Evolutionary conservation across 768 basidiomycete genomes (phyloP), one percentile per base, ranked within the genome.

Genomic region (Pulveroboletus ravenelii): DNA sequence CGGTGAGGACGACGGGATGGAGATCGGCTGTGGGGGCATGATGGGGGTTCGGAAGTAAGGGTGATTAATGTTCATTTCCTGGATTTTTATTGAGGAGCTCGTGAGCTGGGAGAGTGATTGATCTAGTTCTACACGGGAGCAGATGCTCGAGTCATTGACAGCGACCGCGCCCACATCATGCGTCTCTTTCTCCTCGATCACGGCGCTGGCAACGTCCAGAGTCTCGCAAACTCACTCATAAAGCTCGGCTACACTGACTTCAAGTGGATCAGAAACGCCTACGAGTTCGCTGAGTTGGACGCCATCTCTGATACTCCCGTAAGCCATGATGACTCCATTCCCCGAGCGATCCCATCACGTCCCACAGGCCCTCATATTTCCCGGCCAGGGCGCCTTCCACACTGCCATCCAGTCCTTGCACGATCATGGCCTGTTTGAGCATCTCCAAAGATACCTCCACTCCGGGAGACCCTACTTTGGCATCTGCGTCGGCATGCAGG

Each of bases 401-500:
- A 84, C 87, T 17, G 95, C 95, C 10, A 85, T 96, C 58, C 76
- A 78, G 43, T 84, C 88, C 50, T 82, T 99, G 45, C 70, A 72
- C 14, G 67, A 77, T 15, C 83, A 82, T 53, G 90, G 88, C 18
- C 79, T 94, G 51, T 77, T 88, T 32, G 80, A 88, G 55, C 93
- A 91, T 23, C 76, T 99, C 50, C 79, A 78, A 54, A 70, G 78
- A 45, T 99, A 97, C 68, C 84, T 99, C 60, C 70, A 71, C 14
- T 90, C 90, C 10, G 95, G 96, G 23, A 81, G 78, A 60, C 96
- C 95, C 2, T 99, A 96, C 71, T 91, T 96, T 70, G 92, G 92
- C 35, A 98, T 99, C 74, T 99, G 96, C 72, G 90, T 99, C 63
- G 96, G 96, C 61, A 87, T 99, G 85, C 96, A 99, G 70, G 82